Percentiles rank a stretch among this genome's conserved stretches.
These are phyloP conservation scores for Alloascoidea hylecoeti DNA, from an alignment of 805 yeast genomes.

Conservation along the genomic window DNA sequence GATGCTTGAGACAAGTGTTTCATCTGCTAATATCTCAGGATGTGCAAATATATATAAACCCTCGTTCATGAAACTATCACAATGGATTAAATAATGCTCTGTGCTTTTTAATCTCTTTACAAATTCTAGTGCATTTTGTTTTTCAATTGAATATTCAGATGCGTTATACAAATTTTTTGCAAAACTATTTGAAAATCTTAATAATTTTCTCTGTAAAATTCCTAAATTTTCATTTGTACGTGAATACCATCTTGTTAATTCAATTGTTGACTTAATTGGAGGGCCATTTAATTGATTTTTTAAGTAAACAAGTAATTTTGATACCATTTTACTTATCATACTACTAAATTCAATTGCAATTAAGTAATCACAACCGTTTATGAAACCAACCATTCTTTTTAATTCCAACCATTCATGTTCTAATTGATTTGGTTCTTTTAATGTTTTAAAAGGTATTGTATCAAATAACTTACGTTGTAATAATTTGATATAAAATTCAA, in stretches of 20 bases:
- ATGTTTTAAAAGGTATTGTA: constrained; percentile 57
- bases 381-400: constrained; percentile 59
- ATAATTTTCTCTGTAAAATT: constrained; percentile 64
- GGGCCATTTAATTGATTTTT: constrained; percentile 62
- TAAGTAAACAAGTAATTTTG: constrained; percentile 55
- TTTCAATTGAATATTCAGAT: constrained; percentile 23
- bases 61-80: constrained; percentile 49
- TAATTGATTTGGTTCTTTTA: constrained; percentile 83
- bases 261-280: constrained; percentile 22
- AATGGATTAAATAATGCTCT: constrained; percentile 60
- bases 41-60: constrained; percentile 80
- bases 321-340: constrained; percentile 52
- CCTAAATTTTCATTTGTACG: constrained; percentile 60
- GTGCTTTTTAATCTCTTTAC: constrained; percentile 45
- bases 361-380: constrained; percentile 70
- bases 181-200: constrained; percentile 59
- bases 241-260: constrained; percentile 50
- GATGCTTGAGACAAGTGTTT: constrained; percentile 13
- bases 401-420: constrained; percentile 72
- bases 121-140: constrained; percentile 24
- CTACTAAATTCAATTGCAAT: constrained; percentile 63
- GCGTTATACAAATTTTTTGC: constrained; percentile 66
- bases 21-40: constrained; percentile 28
- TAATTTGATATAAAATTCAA: constrained; percentile 54
- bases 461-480: constrained; percentile 69